Conservation (phyloP, 441 rosid species). For the Pelargonium cotyledonis region DNA sequence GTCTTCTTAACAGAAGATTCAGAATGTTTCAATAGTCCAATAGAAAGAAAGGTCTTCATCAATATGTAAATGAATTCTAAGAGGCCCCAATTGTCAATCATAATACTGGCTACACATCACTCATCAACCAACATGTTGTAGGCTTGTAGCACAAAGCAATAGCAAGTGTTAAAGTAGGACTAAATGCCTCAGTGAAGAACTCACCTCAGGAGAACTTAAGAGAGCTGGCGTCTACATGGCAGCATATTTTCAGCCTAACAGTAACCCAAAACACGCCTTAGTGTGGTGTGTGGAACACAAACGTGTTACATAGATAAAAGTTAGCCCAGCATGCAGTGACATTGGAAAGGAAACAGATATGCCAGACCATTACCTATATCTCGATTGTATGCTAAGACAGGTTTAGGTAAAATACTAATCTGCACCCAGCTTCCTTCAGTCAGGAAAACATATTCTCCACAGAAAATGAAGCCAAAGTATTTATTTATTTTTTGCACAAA, state of each 20-base stretch:
- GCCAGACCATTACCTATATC: too few species aligned
- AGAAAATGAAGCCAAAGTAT: too few species aligned
- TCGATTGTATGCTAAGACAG: too few species aligned
- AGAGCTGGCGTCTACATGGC: background rate
- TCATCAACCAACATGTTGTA: background rate
- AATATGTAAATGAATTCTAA: background rate
- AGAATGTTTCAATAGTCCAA: background rate
- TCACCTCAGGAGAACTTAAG: background rate
- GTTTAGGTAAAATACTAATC: too few species aligned
- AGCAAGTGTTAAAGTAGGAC: background rate
- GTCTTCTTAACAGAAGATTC: background rate
- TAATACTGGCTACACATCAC: background rate
- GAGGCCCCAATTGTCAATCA: background rate
- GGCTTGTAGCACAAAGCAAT: background rate
- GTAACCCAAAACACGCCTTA: constrained; percentile 1
- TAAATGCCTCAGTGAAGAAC: background rate
- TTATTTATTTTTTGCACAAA: too few species aligned
- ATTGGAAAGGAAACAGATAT: background rate
- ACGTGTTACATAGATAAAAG: background rate
- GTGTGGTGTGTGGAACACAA: background rate
- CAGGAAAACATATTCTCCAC: too few species aligned
- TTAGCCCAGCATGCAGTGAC: background rate
- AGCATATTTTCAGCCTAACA: background rate
- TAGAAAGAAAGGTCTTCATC: background rate
- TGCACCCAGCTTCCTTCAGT: too few species aligned